Base-by-base conservation (phyloP, 208 protist species). In the Trypanosoma platydactyli region DNA sequence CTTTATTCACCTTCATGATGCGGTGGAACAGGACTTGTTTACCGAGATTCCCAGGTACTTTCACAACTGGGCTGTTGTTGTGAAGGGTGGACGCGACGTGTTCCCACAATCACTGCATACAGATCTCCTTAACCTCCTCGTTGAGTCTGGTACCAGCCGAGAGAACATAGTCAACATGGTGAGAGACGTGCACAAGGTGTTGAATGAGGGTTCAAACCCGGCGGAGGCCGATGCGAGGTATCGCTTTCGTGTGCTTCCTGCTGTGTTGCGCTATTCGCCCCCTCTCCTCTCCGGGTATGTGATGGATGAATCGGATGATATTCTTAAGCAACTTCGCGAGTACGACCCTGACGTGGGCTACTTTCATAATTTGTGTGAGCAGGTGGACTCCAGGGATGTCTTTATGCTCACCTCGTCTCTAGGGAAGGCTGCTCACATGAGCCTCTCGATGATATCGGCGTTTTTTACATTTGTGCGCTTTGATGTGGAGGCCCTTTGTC, bases 391-490 rank as follows among this genome's bases (percentile, higher is more conserved):
- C 33, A 76, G 75, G 61, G 61, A 69, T 27, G 58, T 80, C 22
- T 61, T 57, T 41, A 58, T 72, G 49, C 20, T 30, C 33, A 79
- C 41, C 15, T 65, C 57, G 5, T 51, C 44, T 4, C 67, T 80
- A 18, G 77, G 60, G 58, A 72, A 74, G 27, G 13, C 68, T 13
- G 53, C 66, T 1, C 63, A 68, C 29, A 56, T 56, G 20, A 42
- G 60, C 2, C 73, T 67, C 44, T 79, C 68, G 7, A 57, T 87
- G 25, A 52, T 91, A 15, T 88, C 84, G 11, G 86, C 89, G 57
- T 75, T 92, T 66, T 95, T 92, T 49, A 92, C 85, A 4, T 95
- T 88, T 83, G 78, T 83, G 15, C 86, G 85, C 11, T 95, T 81
- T 69, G 86, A 95, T 59, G 70, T 89, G 12, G 81, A 88, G 45